Percentiles rank a stretch among this genome's conserved stretches.
Evolutionary conservation across 23 red algal genomes (phyloP).

Genomic region (Gracilaria caudata): DNA sequence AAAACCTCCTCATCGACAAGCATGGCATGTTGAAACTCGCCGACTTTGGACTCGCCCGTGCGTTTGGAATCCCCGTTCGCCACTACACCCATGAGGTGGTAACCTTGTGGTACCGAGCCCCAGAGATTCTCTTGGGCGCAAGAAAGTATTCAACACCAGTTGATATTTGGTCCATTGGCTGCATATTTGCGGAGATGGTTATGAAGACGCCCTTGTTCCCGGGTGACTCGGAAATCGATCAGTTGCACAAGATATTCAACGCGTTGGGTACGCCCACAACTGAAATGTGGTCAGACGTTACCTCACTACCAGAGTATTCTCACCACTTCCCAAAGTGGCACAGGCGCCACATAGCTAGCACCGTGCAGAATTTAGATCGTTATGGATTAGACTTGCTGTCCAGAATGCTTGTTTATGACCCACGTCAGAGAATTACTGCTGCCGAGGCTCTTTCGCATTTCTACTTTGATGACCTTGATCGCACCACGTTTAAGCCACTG

Average conservation of each 20-base stretch:
- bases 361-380: conserved; percentile 73
- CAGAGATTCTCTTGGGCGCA: conserved; percentile 96
- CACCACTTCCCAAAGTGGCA: conserved; percentile 94
- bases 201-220: conserved; percentile 87
- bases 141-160: conserved; percentile 92
- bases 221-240: conserved; percentile 98
- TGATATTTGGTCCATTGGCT: conserved; percentile 99
- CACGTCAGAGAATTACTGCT: conserved; percentile 84
- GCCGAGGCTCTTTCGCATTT: conserved; percentile 83
- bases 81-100: conserved; percentile 99
- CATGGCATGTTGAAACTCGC: conserved; percentile 90
- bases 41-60: conserved; percentile 99
- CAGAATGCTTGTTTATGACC: conserved; percentile 92
- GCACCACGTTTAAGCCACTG: conserved; percentile 48
- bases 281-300: conserved; percentile 87
- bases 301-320: conserved; percentile 88
- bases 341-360: conserved; percentile 73
- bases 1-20: conserved; percentile 95
- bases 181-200: conserved; percentile 99
- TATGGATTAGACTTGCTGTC: conserved; percentile 84
- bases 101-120: conserved; percentile 98
- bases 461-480: conserved; percentile 91
- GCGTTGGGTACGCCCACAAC: conserved; percentile 94
- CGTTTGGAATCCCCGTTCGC: conserved; percentile 98
- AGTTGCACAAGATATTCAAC: conserved; percentile 98